These are phyloP conservation scores for Akebia trifoliata DNA, from an alignment of 164 flowering plant species.

Conservation along the genomic window DNA sequence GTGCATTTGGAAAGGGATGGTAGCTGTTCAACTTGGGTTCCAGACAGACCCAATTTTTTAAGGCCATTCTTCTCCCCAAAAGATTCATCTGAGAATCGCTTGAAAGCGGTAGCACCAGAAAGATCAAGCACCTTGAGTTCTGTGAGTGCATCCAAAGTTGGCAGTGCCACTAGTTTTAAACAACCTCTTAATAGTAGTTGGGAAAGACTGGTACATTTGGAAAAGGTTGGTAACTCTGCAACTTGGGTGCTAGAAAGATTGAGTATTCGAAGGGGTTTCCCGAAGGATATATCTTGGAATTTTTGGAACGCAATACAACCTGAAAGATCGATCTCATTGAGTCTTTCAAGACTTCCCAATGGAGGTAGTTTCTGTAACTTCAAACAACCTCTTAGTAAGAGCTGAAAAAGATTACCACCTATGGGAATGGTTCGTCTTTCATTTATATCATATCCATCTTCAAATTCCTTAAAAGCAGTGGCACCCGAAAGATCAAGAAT, in stretches of 20 bases:
- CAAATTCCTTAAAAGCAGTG: background rate
- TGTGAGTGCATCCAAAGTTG: too few species aligned
- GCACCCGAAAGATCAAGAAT: background rate
- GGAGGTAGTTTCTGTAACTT: background rate
- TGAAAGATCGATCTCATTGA: background rate
- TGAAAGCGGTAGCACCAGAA: too few species aligned
- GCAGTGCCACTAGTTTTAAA: too few species aligned
- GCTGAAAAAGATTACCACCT: background rate
- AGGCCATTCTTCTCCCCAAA: too few species aligned
- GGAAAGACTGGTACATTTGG: background rate
- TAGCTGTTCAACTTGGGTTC: too few species aligned
- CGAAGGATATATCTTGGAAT: background rate
- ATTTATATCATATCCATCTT: background rate
- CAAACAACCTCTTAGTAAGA: background rate
- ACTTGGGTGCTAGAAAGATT: background rate
- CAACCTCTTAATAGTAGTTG: background rate
- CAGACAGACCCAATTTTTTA: too few species aligned
- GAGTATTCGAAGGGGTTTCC: background rate
- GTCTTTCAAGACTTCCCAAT: background rate
- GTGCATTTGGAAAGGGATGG: too few species aligned
- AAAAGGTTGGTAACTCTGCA: background rate
- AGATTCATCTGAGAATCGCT: too few species aligned
- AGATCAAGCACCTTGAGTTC: too few species aligned
- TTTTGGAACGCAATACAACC: too few species aligned
- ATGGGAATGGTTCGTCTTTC: too few species aligned